Conservation (phyloP, 352 stramenopile genomes). For the Globisporangium paddicum region DNA sequence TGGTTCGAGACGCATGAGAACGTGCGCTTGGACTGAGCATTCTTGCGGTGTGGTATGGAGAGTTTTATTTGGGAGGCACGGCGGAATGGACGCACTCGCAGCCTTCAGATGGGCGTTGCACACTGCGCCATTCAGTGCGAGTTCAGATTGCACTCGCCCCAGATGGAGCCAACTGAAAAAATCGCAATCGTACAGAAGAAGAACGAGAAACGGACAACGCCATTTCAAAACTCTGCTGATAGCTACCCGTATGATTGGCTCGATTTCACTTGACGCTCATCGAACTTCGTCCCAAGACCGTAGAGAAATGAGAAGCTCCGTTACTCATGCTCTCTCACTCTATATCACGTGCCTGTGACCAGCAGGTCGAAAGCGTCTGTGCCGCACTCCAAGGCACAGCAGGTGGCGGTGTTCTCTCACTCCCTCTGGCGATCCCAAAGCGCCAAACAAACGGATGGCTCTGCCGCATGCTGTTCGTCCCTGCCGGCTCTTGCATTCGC, state of each 20-base stretch:
- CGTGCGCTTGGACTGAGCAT: too few species aligned
- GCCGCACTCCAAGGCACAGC: not conserved
- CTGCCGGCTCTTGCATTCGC: not conserved
- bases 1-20: too few species aligned
- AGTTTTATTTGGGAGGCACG: not conserved
- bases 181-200: not conserved
- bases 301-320: too few species aligned
- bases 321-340: too few species aligned
- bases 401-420: not conserved
- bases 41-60: not conserved
- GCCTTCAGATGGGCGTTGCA: not conserved
- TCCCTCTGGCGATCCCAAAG: not conserved
- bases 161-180: not conserved
- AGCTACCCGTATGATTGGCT: too few species aligned
- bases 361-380: not conserved
- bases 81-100: not conserved
- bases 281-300: too few species aligned
- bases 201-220: too few species aligned
- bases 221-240: too few species aligned
- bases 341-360: too few species aligned
- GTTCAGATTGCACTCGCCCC: not conserved
- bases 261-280: too few species aligned
- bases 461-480: not conserved
- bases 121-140: not conserved
- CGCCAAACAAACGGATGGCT: not conserved